Conservation (phyloP, 164 flowering plant species). For the Vitis labrusca region DNA sequence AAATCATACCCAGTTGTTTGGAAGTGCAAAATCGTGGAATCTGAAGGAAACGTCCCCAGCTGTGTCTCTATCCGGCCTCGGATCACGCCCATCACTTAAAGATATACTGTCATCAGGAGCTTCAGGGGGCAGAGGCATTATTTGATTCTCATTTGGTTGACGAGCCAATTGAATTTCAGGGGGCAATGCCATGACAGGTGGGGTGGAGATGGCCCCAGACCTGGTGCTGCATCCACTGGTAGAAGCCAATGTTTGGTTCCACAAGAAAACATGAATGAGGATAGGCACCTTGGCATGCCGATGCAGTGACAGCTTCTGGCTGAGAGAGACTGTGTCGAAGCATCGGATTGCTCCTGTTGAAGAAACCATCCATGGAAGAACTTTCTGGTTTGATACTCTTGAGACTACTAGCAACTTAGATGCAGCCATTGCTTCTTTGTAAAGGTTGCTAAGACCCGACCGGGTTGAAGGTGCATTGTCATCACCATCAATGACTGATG, state of each 20-base stretch:
- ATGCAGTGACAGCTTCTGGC: constrained; percentile 93
- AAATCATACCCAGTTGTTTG: constrained; percentile 62
- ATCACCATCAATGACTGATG: constrained; percentile 65
- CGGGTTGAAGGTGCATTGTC: constrained; percentile 58
- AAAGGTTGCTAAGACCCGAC: constrained; percentile 69
- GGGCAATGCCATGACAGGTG: constrained; percentile 26
- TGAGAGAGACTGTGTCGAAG: constrained; percentile 86
- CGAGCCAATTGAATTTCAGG: constrained; percentile 26
- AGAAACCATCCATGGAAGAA: constrained; percentile 97
- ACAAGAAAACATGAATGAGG: constrained; percentile 62
- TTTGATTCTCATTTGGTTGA: constrained; percentile 36
- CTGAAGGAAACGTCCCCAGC: constrained; percentile 71
- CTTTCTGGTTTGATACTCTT: constrained; percentile 75
- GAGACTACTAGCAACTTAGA: constrained; percentile 66
- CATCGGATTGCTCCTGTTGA: constrained; percentile 79
- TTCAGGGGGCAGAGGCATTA: constrained; percentile 35
- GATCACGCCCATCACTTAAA: constrained; percentile 16
- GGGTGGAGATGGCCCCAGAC: constrained; percentile 19
- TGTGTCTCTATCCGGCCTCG: constrained; percentile 45
- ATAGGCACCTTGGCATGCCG: constrained; percentile 78
- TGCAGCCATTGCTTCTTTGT: constrained; percentile 62
- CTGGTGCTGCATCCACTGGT: constrained; percentile 20
- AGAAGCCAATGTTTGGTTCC: constrained; percentile 46
- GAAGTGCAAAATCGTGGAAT: constrained; percentile 53
- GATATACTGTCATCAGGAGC: constrained; percentile 16